These are phyloP conservation scores for Glonium stellatum DNA, from an alignment of 495 filamentous ascomycete species.

Conservation along the genomic window DNA sequence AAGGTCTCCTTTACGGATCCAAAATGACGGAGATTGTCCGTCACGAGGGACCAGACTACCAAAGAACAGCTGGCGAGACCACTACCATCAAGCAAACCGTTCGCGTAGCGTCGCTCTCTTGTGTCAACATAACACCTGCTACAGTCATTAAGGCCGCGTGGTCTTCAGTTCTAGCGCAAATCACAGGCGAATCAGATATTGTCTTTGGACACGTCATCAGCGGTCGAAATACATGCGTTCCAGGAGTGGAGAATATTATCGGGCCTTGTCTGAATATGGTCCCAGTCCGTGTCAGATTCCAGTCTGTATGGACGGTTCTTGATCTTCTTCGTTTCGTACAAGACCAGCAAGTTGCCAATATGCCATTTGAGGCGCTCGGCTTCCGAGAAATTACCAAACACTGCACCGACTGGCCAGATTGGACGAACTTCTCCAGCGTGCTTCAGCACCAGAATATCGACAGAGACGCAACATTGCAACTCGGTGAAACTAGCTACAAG, in stretches of 20 bases:
- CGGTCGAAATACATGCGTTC: slow-evolving; percentile 50
- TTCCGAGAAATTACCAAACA: slow-evolving; percentile 31
- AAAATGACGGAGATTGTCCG: slow-evolving; percentile 26
- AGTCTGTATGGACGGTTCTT: slow-evolving; percentile 43
- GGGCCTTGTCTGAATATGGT: slow-evolving; percentile 56
- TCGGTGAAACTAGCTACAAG: too few species aligned
- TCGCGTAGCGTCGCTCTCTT: slow-evolving; percentile 2
- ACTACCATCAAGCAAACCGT: slow-evolving; percentile 16
- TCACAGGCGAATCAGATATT: slow-evolving; percentile 46
- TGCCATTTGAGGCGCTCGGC: slow-evolving; percentile 45
- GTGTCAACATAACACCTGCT: slow-evolving; percentile 42
- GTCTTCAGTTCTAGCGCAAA: slow-evolving; percentile 47
- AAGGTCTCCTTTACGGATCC: slow-evolving; percentile 21
- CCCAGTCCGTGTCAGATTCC: slow-evolving; percentile 50
- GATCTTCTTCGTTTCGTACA: slow-evolving; percentile 51
- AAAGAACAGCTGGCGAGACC: neutral
- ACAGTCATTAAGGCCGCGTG: slow-evolving; percentile 54
- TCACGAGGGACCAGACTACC: neutral
- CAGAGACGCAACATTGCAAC: too few species aligned
- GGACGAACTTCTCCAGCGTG: slow-evolving; percentile 23
- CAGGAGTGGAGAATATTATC: slow-evolving; percentile 48
- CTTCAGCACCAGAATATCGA: slow-evolving; percentile 30
- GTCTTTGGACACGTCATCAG: slow-evolving; percentile 50
- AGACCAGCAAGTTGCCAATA: slow-evolving; percentile 52
- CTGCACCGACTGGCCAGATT: slow-evolving; percentile 35